These are phyloP conservation scores for Pharus latifolius DNA, from an alignment of 176 grass and related monocot genomes.

Conservation along the genomic window DNA sequence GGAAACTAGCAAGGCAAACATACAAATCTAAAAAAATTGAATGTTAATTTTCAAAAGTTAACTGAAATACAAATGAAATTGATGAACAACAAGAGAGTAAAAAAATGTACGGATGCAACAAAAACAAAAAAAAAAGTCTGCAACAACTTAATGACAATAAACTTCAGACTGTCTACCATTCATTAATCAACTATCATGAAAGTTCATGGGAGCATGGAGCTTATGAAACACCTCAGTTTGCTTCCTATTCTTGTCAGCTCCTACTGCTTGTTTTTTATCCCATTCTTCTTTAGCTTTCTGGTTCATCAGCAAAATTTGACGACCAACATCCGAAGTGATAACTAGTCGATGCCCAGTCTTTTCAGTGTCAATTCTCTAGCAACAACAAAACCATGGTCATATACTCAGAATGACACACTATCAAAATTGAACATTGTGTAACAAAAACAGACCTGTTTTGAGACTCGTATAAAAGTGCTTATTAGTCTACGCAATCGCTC, in stretches of 20 bases:
- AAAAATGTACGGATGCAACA: neutral
- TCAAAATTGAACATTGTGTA: slow-evolving; percentile 1
- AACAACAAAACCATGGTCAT: slow-evolving; percentile 20
- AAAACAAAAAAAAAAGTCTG: neutral
- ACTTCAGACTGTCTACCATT: neutral
- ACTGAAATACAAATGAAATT: neutral
- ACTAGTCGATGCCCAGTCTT: slow-evolving; percentile 72
- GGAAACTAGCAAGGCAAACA: neutral
- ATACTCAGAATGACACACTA: slow-evolving; percentile 5
- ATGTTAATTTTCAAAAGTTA: neutral
- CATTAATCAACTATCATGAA: neutral
- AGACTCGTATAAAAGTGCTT: slow-evolving; percentile 83
- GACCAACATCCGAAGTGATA: slow-evolving; percentile 82
- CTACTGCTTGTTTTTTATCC: slow-evolving; percentile 87
- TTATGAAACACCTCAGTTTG: slow-evolving; percentile 64
- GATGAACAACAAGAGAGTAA: neutral
- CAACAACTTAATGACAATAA: neutral
- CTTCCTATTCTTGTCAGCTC: slow-evolving; percentile 78
- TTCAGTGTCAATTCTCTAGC: slow-evolving; percentile 84
- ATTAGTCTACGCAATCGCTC: slow-evolving; percentile 75
- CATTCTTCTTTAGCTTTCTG: slow-evolving; percentile 94
- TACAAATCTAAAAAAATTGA: neutral
- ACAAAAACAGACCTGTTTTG: slow-evolving; percentile 61
- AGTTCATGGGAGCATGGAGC: neutral
- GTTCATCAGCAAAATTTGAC: slow-evolving; percentile 80